Conservation (phyloP, 140 eudicot genomes). For the Flaveria floridana region DNA sequence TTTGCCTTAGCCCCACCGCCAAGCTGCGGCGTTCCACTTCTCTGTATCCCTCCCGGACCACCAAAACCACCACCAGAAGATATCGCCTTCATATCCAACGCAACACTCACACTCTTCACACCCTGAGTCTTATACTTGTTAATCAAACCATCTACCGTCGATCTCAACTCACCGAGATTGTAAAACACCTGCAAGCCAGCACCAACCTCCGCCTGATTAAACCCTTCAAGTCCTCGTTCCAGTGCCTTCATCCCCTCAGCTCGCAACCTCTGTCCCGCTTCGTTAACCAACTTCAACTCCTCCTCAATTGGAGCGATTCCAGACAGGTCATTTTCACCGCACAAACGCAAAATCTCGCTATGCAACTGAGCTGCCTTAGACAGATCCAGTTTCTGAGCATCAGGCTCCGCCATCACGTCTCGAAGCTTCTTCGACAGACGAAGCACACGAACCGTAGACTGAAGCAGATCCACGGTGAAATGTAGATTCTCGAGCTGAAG, state of each 20-base stretch:
- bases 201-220: slow-evolving; percentile 96
- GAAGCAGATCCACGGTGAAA: slow-evolving; percentile 48
- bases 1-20: slow-evolving; percentile 75
- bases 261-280: slow-evolving; percentile 59
- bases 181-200: slow-evolving; percentile 86
- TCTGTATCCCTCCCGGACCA: slow-evolving; percentile 86
- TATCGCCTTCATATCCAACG: slow-evolving; percentile 86
- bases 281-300: slow-evolving; percentile 64
- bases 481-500: slow-evolving; percentile 60
- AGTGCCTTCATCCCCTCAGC: slow-evolving; percentile 69
- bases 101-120: slow-evolving; percentile 61
- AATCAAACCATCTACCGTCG: slow-evolving; percentile 66
- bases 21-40: slow-evolving; percentile 85
- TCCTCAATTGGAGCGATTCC: slow-evolving; percentile 60
- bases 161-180: slow-evolving; percentile 77
- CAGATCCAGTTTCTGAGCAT: slow-evolving; percentile 48
- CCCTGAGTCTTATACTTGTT: slow-evolving; percentile 61
- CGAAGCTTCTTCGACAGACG: slow-evolving; percentile 60
- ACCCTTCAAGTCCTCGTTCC: slow-evolving; percentile 76
- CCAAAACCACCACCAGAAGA: slow-evolving; percentile 49
- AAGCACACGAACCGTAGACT: slow-evolving; percentile 48
- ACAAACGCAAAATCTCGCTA: slow-evolving; percentile 55
- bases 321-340: slow-evolving; percentile 46
- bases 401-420: slow-evolving; percentile 40
- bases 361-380: slow-evolving; percentile 78